Percentiles rank a stretch among this genome's conserved stretches.
Conservation (phyloP, 495 filamentous ascomycete genomes). For the Parachaetomium inaequale region DNA sequence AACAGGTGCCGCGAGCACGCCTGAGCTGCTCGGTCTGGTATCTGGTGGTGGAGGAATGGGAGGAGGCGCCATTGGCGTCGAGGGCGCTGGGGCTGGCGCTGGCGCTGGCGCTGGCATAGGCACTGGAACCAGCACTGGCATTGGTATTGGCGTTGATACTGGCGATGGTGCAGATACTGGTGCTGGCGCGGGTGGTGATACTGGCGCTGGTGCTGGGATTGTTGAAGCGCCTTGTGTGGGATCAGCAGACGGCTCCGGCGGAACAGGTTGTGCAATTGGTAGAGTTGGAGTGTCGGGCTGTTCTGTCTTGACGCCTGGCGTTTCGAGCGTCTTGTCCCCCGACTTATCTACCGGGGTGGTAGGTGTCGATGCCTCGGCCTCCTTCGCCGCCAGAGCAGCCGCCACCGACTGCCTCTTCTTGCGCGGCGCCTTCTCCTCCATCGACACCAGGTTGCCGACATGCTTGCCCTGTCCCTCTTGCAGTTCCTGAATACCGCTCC, state of each 20-base stretch:
- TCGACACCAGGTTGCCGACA: slow-evolving; percentile 65
- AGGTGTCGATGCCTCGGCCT: slow-evolving; percentile 25
- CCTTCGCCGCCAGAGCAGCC: slow-evolving; percentile 27
- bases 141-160: background rate
- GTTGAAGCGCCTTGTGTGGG: slow-evolving; percentile 9
- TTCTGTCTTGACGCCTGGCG: slow-evolving; percentile 21
- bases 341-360: slow-evolving; percentile 19
- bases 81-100: slow-evolving; percentile 21
- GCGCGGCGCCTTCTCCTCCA: slow-evolving; percentile 48
- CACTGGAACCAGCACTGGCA: background rate
- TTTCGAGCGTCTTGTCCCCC: slow-evolving; percentile 18
- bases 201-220: background rate
- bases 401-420: slow-evolving; percentile 46
- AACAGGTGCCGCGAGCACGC: slow-evolving; percentile 43
- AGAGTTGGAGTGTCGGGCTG: slow-evolving; percentile 11
- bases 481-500: slow-evolving; percentile 82
- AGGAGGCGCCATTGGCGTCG: slow-evolving; percentile 29
- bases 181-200: background rate
- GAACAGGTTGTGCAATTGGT: slow-evolving; percentile 5
- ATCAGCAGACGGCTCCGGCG: slow-evolving; percentile 12
- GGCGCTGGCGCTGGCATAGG: background rate
- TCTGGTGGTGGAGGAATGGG: slow-evolving; percentile 31
- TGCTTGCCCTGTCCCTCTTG: slow-evolving; percentile 70
- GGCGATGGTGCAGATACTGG: background rate
- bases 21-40: slow-evolving; percentile 32